Percentiles rank a stretch among this genome's conserved stretches.
Evolutionary conservation across 495 filamentous ascomycete species (phyloP).

Genomic region (Aspergillus baeticus): DNA sequence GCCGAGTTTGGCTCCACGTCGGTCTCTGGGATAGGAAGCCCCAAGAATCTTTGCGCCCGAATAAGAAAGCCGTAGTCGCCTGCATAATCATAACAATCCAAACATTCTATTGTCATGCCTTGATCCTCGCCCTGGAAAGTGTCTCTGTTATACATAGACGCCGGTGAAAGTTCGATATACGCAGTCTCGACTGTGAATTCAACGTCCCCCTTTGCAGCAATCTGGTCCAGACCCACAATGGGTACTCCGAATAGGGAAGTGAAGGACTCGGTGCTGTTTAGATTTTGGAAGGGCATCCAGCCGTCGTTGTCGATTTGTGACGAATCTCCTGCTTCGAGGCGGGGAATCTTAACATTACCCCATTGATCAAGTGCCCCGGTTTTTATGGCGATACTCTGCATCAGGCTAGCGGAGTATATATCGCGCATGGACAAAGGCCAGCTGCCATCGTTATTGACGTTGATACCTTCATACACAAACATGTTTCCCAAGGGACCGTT

Average conservation of each 20-base stretch:
- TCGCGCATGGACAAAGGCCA: conserved; percentile 17
- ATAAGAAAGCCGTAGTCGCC: background rate
- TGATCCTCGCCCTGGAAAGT: background rate
- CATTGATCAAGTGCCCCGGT: conserved; percentile 14
- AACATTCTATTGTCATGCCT: conserved; percentile 2
- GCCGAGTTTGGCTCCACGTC: background rate
- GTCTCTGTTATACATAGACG: background rate
- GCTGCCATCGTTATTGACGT: conserved; percentile 4
- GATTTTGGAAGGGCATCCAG: conserved; percentile 10
- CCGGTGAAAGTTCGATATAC: conserved; percentile 10
- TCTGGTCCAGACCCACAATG: conserved; percentile 1
- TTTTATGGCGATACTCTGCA: conserved; percentile 14
- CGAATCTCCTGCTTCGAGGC: conserved; percentile 6
- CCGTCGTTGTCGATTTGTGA: conserved; percentile 4
- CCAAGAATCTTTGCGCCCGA: conserved; percentile 7
- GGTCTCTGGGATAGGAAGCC: background rate
- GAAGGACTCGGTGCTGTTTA: background rate
- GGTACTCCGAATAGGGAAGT: conserved; percentile 17
- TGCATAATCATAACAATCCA: background rate
- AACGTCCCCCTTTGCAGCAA: conserved; percentile 3
- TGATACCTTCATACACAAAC: conserved; percentile 3
- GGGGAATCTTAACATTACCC: conserved; percentile 18
- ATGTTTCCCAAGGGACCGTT: conserved; percentile 17
- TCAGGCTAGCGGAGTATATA: conserved; percentile 14
- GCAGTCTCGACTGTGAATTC: conserved; percentile 14